Percentiles rank a stretch among this genome's conserved stretches.
Conservation (phyloP, 2,329 filamentous ascomycete genomes). For the Grosmannia penicillata region DNA sequence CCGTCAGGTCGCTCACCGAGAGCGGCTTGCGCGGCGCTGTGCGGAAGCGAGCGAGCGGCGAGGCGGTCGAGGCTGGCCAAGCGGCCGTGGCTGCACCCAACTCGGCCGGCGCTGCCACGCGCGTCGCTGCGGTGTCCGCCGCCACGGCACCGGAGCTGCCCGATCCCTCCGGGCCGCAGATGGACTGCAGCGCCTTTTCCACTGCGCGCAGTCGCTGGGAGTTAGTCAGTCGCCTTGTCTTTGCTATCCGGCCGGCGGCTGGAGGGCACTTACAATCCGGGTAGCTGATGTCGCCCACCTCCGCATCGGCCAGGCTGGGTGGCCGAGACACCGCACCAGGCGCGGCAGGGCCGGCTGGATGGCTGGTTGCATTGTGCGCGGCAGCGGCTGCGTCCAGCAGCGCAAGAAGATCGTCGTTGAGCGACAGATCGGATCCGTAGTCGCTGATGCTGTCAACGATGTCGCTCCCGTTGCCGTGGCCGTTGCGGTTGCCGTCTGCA, state of each 20-base stretch:
- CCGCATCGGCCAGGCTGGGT: neutral
- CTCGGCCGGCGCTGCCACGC: too few species aligned
- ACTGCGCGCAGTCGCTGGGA: neutral
- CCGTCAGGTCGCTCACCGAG: constrained; percentile 75
- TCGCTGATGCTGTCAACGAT: constrained; percentile 23
- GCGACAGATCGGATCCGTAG: constrained; percentile 30
- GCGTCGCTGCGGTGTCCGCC: neutral
- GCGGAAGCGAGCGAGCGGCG: constrained; percentile 66
- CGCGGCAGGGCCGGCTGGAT: neutral
- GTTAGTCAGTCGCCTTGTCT: neutral
- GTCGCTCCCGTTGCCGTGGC: neutral
- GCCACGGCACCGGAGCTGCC: neutral
- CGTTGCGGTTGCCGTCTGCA: constrained; percentile 4
- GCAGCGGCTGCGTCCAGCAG: constrained; percentile 2
- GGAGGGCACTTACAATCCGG: constrained; percentile 34
- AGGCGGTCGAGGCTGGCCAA: too few species aligned
- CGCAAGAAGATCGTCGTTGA: constrained; percentile 25
- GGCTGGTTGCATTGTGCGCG: constrained; percentile 1
- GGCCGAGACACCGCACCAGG: neutral
- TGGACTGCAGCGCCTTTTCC: neutral
- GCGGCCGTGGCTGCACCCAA: constrained; percentile 8
- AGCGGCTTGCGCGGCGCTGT: constrained; percentile 63
- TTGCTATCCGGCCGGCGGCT: too few species aligned
- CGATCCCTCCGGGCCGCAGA: too few species aligned
- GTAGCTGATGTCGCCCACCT: constrained; percentile 21